Evolutionary conservation across 2,329 filamentous ascomycete genomes (phyloP).

Genomic region (Claviceps sorghi): DNA sequence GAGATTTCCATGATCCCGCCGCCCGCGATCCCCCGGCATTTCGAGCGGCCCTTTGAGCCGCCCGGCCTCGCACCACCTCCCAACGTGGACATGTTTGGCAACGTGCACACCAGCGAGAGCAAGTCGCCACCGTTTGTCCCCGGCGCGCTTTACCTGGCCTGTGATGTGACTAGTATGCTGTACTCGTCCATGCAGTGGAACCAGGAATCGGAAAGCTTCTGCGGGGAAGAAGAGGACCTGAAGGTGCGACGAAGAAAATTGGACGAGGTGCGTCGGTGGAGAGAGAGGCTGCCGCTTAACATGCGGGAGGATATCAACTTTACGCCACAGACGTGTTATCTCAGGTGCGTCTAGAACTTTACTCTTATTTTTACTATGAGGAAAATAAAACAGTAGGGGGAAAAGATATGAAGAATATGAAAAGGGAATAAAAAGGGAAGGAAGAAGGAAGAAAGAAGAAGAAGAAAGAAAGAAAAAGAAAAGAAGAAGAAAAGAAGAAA

Average conservation of each 20-base stretch:
- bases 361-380: no score
- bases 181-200: slow-evolving; percentile 8
- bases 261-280: slow-evolving; percentile 4
- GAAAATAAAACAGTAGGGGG: no score
- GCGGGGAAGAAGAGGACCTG: slow-evolving; percentile 4
- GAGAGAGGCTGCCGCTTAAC: slow-evolving; percentile 2
- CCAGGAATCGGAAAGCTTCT: not conserved
- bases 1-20: slow-evolving; percentile 6
- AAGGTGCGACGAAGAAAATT: slow-evolving; percentile 1
- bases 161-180: slow-evolving; percentile 8
- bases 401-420: no score
- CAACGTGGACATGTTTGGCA: slow-evolving; percentile 7
- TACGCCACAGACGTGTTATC: slow-evolving; percentile 7
- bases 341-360: slow-evolving; percentile 2
- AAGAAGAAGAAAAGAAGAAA: not conserved
- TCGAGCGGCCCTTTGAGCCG: slow-evolving; percentile 1
- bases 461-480: no score
- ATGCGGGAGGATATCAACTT: slow-evolving; percentile 8
- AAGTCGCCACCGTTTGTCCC: slow-evolving; percentile 4
- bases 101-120: not conserved
- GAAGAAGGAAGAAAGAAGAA: no score
- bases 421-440: no score
- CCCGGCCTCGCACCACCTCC: not conserved
- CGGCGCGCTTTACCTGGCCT: slow-evolving; percentile 5
- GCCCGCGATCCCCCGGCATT: slow-evolving; percentile 5